Evolutionary conservation across 192 early-diverging fungal species (phyloP).

Genomic region (Phycomyces nitens): DNA sequence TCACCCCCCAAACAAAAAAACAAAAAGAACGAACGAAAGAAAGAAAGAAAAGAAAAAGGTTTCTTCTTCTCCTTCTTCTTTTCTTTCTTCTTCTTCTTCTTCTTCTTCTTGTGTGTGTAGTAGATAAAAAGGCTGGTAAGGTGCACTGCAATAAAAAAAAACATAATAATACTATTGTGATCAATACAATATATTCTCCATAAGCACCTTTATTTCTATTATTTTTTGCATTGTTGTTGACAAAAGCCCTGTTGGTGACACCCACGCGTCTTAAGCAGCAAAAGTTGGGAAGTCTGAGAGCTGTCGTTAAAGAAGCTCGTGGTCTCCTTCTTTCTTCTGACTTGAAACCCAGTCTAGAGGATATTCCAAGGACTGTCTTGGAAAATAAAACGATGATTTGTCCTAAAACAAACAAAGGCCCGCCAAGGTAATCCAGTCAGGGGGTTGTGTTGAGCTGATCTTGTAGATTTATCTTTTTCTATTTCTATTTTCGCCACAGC

Average conservation of each 20-base stretch:
- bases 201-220: too few species aligned
- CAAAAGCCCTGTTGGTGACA: background rate
- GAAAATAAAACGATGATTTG: too few species aligned
- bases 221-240: too few species aligned
- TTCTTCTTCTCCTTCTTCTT: background rate
- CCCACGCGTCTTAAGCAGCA: background rate
- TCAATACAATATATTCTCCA: too few species aligned
- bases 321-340: background rate
- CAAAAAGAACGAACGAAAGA: background rate
- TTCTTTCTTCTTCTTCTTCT: background rate
- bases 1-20: too few species aligned
- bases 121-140: background rate
- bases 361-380: background rate
- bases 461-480: too few species aligned
- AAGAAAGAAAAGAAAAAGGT: background rate
- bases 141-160: background rate
- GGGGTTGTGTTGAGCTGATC: too few species aligned
- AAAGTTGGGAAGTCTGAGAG: background rate
- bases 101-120: conserved; percentile 2
- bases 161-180: background rate
- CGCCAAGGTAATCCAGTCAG: too few species aligned
- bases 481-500: too few species aligned
- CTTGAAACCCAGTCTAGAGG: background rate
- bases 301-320: background rate
- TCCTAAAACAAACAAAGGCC: too few species aligned